Evolutionary conservation across 2,329 filamentous ascomycete genomes (phyloP).

Genomic region (Sclerotinia subarctica): DNA sequence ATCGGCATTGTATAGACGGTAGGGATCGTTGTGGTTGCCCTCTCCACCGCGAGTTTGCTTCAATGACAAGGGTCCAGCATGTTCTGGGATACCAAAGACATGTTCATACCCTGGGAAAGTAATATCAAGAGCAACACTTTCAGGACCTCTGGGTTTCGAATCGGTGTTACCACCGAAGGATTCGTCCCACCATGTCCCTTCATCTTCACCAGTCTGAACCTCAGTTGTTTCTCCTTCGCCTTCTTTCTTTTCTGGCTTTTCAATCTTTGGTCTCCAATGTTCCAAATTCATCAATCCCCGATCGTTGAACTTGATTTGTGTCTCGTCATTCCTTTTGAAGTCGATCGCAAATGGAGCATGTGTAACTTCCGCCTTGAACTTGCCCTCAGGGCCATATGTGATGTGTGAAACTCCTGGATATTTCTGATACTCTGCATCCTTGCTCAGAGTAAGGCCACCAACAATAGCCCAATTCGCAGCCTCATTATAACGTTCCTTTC

Average conservation of each 20-base stretch:
- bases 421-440: conserved; percentile 65
- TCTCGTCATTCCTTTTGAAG: conserved; percentile 78
- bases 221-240: conserved; percentile 43
- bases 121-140: conserved; percentile 88
- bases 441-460: conserved; percentile 72
- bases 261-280: conserved; percentile 88
- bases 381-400: conserved; percentile 71
- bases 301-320: conserved; percentile 85
- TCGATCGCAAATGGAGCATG: conserved; percentile 82
- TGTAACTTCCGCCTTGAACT: conserved; percentile 78
- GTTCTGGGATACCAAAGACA: conserved; percentile 92
- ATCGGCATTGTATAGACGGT: conserved; percentile 92
- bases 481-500: conserved; percentile 95
- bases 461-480: conserved; percentile 82
- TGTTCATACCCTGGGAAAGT: conserved; percentile 88
- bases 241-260: conserved; percentile 43
- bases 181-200: conserved; percentile 98
- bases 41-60: conserved; percentile 87
- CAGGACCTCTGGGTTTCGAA: conserved; percentile 88
- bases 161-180: conserved; percentile 93
- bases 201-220: conserved; percentile 56
- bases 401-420: conserved; percentile 68
- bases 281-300: conserved; percentile 89
- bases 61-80: conserved; percentile 82
- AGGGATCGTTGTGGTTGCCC: conserved; percentile 82